Evolutionary conservation across 768 basidiomycete species (phyloP).

Genomic region (Suillus brevipes): DNA sequence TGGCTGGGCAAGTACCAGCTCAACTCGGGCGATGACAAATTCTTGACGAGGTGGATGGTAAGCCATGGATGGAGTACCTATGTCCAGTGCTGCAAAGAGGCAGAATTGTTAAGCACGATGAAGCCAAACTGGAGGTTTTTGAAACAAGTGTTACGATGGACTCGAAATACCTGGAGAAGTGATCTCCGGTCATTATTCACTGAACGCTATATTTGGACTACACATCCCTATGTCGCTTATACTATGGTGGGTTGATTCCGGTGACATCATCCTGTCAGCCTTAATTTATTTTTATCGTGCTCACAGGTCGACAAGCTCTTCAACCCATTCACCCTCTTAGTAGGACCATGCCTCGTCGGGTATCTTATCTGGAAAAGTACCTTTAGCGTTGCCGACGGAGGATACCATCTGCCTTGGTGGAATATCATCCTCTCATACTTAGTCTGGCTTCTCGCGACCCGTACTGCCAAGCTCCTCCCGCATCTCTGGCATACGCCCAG

Average conservation of each 20-base stretch:
- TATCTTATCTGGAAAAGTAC: constrained; percentile 81
- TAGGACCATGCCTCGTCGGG: constrained; percentile 78
- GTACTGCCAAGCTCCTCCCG: constrained; percentile 77
- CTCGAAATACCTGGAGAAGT: constrained; percentile 90
- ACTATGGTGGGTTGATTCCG: constrained; percentile 65
- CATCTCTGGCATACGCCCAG: constrained; percentile 77
- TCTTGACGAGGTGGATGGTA: constrained; percentile 95
- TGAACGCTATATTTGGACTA: constrained; percentile 84
- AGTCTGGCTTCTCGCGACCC: constrained; percentile 69
- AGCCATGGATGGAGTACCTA: constrained; percentile 95
- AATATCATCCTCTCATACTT: constrained; percentile 67
- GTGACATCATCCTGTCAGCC: neutral
- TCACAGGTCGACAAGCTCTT: constrained; percentile 77
- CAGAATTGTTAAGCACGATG: constrained; percentile 89
- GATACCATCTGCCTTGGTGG: constrained; percentile 85
- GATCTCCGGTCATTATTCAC: constrained; percentile 87
- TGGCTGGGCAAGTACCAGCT: constrained; percentile 95
- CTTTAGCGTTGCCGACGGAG: constrained; percentile 61
- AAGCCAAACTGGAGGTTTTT: constrained; percentile 96
- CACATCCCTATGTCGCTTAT: constrained; percentile 72
- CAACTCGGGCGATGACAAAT: constrained; percentile 93
- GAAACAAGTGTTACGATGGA: constrained; percentile 93
- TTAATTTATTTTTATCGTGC: neutral
- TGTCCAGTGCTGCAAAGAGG: constrained; percentile 83
- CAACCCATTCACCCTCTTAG: constrained; percentile 84